These are phyloP conservation scores for Acorus gramineus DNA, from an alignment of 106 monocot genomes.

Conservation along the genomic window DNA sequence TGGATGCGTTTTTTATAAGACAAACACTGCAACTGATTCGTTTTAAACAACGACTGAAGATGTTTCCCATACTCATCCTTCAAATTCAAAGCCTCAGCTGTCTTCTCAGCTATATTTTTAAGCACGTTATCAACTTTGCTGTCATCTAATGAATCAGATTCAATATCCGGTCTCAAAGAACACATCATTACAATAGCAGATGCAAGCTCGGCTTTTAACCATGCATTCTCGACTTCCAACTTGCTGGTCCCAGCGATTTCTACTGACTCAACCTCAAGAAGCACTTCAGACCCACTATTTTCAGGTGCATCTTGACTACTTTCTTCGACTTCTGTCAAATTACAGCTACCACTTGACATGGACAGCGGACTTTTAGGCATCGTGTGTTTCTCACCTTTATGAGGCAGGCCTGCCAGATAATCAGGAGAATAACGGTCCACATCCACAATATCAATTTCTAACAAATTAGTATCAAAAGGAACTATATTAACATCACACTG, in stretches of 20 bases:
- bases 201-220: constrained; percentile 83
- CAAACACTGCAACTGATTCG: constrained; percentile 48
- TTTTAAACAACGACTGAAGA: constrained; percentile 53
- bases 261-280: constrained; percentile 39
- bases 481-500: constrained; percentile 72
- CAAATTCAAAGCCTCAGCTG: constrained; percentile 57
- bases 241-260: constrained; percentile 85
- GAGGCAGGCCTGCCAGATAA: constrained; percentile 23
- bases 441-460: constrained; percentile 77
- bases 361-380: constrained; percentile 6
- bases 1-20: constrained; percentile 82
- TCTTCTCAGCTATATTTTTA: constrained; percentile 57
- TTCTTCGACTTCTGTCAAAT: constrained; percentile 31
- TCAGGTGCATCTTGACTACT: constrained; percentile 20
- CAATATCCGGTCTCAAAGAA: constrained; percentile 56
- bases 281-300: constrained; percentile 27
- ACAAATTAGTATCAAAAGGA: constrained; percentile 71
- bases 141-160: constrained; percentile 46
- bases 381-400: constrained; percentile 29
- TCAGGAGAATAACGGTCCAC: constrained; percentile 66
- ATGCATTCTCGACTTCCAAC: constrained; percentile 89
- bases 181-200: constrained; percentile 76
- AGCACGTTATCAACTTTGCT: constrained; percentile 30
- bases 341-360: constrained; percentile 21
- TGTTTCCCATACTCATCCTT: constrained; percentile 86